Evolutionary conservation across 2,329 filamentous ascomycete genomes (phyloP).

Genomic region (Diaporthe citrichinensis): DNA sequence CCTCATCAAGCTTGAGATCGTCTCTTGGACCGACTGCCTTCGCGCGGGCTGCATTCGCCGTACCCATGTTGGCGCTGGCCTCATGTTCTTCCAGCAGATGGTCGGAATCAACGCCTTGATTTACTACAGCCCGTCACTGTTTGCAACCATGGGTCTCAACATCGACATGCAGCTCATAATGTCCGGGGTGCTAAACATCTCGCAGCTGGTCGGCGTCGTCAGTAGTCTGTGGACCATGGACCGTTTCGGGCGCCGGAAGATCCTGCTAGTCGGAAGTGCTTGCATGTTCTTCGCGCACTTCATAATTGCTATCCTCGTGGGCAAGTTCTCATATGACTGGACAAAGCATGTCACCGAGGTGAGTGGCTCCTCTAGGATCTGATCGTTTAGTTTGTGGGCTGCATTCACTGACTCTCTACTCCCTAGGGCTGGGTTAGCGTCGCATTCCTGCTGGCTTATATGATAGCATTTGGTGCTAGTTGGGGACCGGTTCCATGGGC

Average conservation of each 20-base stretch:
- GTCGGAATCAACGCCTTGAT: slow-evolving; percentile 64
- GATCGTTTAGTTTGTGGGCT: background rate
- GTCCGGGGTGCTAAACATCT: slow-evolving; percentile 61
- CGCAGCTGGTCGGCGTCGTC: slow-evolving; percentile 60
- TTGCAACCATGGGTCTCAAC: slow-evolving; percentile 60
- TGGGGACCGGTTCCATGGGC: slow-evolving; percentile 30
- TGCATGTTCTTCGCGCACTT: slow-evolving; percentile 63
- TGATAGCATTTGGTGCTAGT: slow-evolving; percentile 18
- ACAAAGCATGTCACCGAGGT: slow-evolving; percentile 59
- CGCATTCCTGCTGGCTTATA: slow-evolving; percentile 25
- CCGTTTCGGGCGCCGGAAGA: slow-evolving; percentile 59
- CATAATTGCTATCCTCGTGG: slow-evolving; percentile 68
- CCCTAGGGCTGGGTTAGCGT: slow-evolving; percentile 33
- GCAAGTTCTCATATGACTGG: slow-evolving; percentile 66
- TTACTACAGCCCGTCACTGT: slow-evolving; percentile 64
- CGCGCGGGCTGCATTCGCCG: slow-evolving; percentile 62
- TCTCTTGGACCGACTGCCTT: slow-evolving; percentile 61
- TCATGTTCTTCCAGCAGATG: slow-evolving; percentile 73
- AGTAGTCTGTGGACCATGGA: slow-evolving; percentile 65
- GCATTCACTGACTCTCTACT: slow-evolving; percentile 44
- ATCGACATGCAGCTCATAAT: slow-evolving; percentile 61
- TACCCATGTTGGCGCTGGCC: slow-evolving; percentile 60
- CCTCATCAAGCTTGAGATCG: slow-evolving; percentile 47
- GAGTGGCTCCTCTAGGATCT: background rate
- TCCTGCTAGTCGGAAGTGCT: slow-evolving; percentile 60